These are phyloP conservation scores for Candida labiduridarum DNA, from an alignment of 1,139 yeast species.

Conservation along the genomic window DNA sequence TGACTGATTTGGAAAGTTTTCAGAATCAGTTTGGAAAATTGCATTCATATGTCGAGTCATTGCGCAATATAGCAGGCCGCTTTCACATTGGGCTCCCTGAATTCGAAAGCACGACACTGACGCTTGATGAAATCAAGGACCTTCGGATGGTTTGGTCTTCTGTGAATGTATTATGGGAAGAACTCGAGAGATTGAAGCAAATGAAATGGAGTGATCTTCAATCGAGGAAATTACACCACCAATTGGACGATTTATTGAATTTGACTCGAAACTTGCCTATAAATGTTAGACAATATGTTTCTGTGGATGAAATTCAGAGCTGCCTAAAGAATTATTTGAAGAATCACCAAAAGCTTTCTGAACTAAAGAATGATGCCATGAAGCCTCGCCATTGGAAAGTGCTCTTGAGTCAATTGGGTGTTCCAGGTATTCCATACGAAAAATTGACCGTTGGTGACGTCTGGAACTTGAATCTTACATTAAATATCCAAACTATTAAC, in stretches of 20 bases:
- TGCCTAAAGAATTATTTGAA: conserved; percentile 44
- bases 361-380: conserved; percentile 59
- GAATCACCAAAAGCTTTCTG: conserved; percentile 43
- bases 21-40: conserved; percentile 29
- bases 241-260: conserved; percentile 54
- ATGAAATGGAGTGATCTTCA: conserved; percentile 55
- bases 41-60: conserved; percentile 21
- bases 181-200: conserved; percentile 45
- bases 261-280: conserved; percentile 57
- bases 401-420: conserved; percentile 40
- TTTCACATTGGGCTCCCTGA: conserved; percentile 41
- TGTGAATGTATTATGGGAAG: conserved; percentile 57
- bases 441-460: conserved; percentile 58
- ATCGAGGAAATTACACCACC: conserved; percentile 48
- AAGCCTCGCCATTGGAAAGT: conserved; percentile 71
- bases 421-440: conserved; percentile 19
- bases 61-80: conserved; percentile 44
- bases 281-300: conserved; percentile 66
- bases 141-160: conserved; percentile 69
- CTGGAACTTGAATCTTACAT: conserved; percentile 54
- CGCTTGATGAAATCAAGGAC: conserved; percentile 57
- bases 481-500: conserved; percentile 51
- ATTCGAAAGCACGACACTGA: conserved; percentile 29
- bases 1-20: conserved; percentile 46
- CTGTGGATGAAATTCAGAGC: conserved; percentile 62